Evolutionary conservation across 208 protist genomes (phyloP).

Genomic region (Crithidia thermophila): DNA sequence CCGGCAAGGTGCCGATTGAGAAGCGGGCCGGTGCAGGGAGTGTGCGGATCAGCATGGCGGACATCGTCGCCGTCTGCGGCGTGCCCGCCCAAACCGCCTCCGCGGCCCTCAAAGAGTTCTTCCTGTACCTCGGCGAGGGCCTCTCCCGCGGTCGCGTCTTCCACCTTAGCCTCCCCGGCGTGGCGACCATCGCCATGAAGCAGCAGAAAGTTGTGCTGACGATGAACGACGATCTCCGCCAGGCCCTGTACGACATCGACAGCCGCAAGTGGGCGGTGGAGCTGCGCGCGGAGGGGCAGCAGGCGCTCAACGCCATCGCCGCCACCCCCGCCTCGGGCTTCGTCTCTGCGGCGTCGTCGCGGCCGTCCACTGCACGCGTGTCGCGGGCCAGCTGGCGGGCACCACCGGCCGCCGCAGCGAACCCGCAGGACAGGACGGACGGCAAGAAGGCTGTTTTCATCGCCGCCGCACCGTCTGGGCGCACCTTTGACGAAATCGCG

Average conservation of each 20-base stretch:
- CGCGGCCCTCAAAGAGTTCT: slow-evolving; percentile 78
- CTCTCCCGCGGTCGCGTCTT: slow-evolving; percentile 71
- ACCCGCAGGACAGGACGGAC: background rate
- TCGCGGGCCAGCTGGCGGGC: slow-evolving; percentile 33
- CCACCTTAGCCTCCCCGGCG: slow-evolving; percentile 62
- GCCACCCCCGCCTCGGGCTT: slow-evolving; percentile 5
- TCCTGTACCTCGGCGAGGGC: slow-evolving; percentile 83
- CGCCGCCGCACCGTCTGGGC: slow-evolving; percentile 57
- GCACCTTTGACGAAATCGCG: slow-evolving; percentile 80
- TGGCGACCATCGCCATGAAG: slow-evolving; percentile 69
- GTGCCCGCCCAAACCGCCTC: slow-evolving; percentile 70
- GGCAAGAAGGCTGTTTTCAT: slow-evolving; percentile 57
- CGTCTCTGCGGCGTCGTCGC: slow-evolving; percentile 25
- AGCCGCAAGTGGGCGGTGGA: slow-evolving; percentile 67
- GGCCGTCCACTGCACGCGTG: slow-evolving; percentile 37
- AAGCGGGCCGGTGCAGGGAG: slow-evolving; percentile 23
- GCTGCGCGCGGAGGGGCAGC: slow-evolving; percentile 38
- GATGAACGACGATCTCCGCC: slow-evolving; percentile 51
- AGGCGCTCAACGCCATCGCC: slow-evolving; percentile 28
- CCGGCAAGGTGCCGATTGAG: slow-evolving; percentile 39
- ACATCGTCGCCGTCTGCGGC: slow-evolving; percentile 63
- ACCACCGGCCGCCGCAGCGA: background rate
- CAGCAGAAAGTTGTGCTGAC: slow-evolving; percentile 57
- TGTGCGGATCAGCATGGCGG: slow-evolving; percentile 47
- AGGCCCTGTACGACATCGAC: slow-evolving; percentile 76